Evolutionary conservation across 495 filamentous ascomycete genomes (phyloP).

Genomic region (Penicillium bovifimosum): DNA sequence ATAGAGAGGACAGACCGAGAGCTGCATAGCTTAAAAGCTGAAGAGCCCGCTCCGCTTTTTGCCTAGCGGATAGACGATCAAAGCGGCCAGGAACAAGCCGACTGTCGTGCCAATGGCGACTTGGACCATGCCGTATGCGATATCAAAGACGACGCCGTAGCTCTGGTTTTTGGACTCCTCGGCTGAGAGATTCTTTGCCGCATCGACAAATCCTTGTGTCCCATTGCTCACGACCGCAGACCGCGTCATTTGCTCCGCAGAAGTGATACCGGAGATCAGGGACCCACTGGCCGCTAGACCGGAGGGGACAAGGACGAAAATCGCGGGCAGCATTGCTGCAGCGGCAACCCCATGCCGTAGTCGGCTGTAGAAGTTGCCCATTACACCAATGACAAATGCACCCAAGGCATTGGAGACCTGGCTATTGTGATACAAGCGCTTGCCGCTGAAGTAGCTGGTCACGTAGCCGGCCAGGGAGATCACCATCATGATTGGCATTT

Average conservation of each 20-base stretch:
- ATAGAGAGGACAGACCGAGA: background rate
- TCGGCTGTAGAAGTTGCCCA: slow-evolving; percentile 84
- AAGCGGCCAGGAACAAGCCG: slow-evolving; percentile 77
- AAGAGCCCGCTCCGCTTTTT: slow-evolving; percentile 88
- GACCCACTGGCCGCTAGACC: slow-evolving; percentile 82
- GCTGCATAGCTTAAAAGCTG: slow-evolving; percentile 55
- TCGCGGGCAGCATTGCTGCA: slow-evolving; percentile 82
- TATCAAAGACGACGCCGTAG: slow-evolving; percentile 66
- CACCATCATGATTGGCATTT: slow-evolving; percentile 77
- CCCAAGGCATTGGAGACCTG: slow-evolving; percentile 78
- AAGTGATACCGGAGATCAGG: slow-evolving; percentile 76
- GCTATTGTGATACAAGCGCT: slow-evolving; percentile 66
- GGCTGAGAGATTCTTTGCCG: slow-evolving; percentile 32
- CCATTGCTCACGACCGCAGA: slow-evolving; percentile 46
- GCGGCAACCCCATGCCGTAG: slow-evolving; percentile 81
- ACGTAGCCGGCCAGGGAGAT: slow-evolving; percentile 82
- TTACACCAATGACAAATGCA: slow-evolving; percentile 77
- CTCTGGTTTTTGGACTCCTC: slow-evolving; percentile 21
- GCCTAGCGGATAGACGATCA: slow-evolving; percentile 86
- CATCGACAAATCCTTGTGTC: slow-evolving; percentile 44
- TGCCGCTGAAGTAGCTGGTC: slow-evolving; percentile 75
- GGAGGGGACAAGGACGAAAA: slow-evolving; percentile 91
- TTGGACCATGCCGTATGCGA: slow-evolving; percentile 83
- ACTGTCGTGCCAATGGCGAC: slow-evolving; percentile 92
- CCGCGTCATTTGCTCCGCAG: slow-evolving; percentile 69